Conservation (phyloP, 2,329 filamentous ascomycete species). For the Emmonsiellopsis sp. region DNA sequence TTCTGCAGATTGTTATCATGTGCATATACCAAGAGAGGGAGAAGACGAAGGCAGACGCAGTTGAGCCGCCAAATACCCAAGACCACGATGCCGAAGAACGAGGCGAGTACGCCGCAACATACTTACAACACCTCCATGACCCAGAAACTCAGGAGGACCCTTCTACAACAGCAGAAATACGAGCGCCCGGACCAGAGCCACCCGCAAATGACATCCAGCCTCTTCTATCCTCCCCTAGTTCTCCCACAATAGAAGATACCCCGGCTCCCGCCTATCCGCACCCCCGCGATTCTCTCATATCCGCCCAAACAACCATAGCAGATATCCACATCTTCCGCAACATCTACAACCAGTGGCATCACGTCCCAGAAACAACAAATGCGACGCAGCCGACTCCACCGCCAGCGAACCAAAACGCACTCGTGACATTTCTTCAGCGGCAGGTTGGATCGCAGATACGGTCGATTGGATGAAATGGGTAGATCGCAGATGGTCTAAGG, state of each 20-base stretch:
- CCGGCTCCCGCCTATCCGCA: constrained; percentile 12
- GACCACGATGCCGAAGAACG: constrained; percentile 53
- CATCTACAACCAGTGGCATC: constrained; percentile 31
- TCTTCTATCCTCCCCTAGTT: no score
- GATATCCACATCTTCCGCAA: constrained; percentile 26
- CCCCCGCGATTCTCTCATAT: constrained; percentile 28
- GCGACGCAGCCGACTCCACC: constrained; percentile 15
- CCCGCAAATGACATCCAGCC: constrained; percentile 6
- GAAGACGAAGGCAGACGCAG: constrained; percentile 29
- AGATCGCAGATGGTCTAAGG: no score
- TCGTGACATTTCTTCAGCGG: constrained; percentile 27
- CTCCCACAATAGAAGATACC: no score
- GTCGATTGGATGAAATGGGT: no score
- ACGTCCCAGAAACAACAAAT: constrained; percentile 15
- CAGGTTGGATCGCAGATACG: constrained; percentile 28
- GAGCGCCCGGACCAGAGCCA: constrained; percentile 24
- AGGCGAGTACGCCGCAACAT: constrained; percentile 28
- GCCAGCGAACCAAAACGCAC: constrained; percentile 21
- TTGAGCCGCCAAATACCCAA: constrained; percentile 25
- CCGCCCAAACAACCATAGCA: constrained; percentile 29
- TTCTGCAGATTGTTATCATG: constrained; percentile 49
- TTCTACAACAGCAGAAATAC: constrained; percentile 27
- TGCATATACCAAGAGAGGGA: constrained; percentile 44
- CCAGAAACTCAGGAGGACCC: no score
- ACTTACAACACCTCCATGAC: no score